Percentiles rank a stretch among this genome's conserved stretches.
Evolutionary conservation across 306 rosid species (phyloP).

Genomic region (Cucurbita ficifolia): DNA sequence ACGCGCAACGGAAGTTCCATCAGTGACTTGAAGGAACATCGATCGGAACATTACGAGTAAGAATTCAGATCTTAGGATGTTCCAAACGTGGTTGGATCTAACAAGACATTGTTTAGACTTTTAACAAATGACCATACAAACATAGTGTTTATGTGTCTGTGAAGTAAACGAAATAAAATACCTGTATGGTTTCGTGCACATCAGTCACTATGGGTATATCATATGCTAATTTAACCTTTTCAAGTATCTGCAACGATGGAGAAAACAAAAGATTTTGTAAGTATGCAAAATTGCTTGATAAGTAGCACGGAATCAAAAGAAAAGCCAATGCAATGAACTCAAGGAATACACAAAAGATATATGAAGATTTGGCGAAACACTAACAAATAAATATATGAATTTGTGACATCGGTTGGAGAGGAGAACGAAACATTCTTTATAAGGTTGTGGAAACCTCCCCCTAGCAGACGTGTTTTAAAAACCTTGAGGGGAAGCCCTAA

Average conservation of each 20-base stretch:
- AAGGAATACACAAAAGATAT: background rate
- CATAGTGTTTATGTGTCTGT: background rate
- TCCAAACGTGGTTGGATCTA: background rate
- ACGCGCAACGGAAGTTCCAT: background rate
- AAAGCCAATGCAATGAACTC: background rate
- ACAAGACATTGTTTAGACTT: background rate
- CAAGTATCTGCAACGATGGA: constrained; percentile 52
- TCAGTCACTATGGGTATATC: constrained; percentile 85
- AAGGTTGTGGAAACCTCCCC: no score
- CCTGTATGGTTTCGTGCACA: constrained; percentile 73
- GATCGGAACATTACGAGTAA: background rate
- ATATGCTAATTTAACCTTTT: constrained; percentile 78
- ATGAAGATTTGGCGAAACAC: background rate
- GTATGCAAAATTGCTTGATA: background rate
- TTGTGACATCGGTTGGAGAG: no score
- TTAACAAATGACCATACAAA: background rate
- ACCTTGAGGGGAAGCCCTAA: no score
- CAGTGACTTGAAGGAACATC: background rate
- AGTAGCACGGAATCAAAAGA: background rate
- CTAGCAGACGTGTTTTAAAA: no score
- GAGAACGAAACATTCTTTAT: no score
- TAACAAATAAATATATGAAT: background rate
- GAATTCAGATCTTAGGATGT: background rate
- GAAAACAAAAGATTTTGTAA: background rate
- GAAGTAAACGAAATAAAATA: constrained; percentile 7